Evolutionary conservation across 768 basidiomycete species (phyloP).

Genomic region (Multifurca ochricompacta): DNA sequence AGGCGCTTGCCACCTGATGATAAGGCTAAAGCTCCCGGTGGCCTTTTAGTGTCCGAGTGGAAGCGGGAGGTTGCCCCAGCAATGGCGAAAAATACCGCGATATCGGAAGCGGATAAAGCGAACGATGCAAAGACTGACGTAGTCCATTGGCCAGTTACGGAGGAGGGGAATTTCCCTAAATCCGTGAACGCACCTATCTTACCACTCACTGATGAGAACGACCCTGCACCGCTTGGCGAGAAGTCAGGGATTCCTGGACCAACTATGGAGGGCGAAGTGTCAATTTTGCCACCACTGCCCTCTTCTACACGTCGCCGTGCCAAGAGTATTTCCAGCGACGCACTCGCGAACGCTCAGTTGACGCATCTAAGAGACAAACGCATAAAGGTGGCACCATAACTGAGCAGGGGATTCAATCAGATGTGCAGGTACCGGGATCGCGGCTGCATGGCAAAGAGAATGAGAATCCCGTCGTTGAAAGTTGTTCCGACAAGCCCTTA

Average conservation of each 20-base stretch:
- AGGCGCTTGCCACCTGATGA: not conserved
- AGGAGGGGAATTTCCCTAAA: not conserved
- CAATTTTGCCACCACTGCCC: slow-evolving; percentile 7
- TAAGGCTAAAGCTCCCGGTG: not conserved
- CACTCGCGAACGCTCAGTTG: slow-evolving; percentile 17
- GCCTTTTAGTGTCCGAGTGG: not conserved
- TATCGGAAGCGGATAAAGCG: slow-evolving; percentile 1
- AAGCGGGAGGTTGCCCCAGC: not conserved
- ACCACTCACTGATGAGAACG: not conserved
- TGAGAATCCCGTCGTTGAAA: not conserved
- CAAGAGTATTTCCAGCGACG: slow-evolving; percentile 20
- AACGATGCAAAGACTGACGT: not conserved
- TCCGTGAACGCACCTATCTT: not conserved
- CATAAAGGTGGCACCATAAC: not conserved
- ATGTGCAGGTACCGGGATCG: not conserved
- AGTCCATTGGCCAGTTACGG: not conserved
- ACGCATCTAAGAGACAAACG: not conserved
- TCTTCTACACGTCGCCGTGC: slow-evolving; percentile 13
- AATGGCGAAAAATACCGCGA: not conserved
- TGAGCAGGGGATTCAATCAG: not conserved
- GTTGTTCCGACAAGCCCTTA: not conserved
- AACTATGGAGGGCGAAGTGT: not conserved
- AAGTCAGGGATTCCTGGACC: not conserved
- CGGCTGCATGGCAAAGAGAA: not conserved
- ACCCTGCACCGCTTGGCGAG: not conserved